A percentile compares a stretch with the other conserved stretches of the same genome.
These are phyloP conservation scores for Tylopilus rubrobrunneus DNA, from an alignment of 768 basidiomycete species.

Conservation along the genomic window DNA sequence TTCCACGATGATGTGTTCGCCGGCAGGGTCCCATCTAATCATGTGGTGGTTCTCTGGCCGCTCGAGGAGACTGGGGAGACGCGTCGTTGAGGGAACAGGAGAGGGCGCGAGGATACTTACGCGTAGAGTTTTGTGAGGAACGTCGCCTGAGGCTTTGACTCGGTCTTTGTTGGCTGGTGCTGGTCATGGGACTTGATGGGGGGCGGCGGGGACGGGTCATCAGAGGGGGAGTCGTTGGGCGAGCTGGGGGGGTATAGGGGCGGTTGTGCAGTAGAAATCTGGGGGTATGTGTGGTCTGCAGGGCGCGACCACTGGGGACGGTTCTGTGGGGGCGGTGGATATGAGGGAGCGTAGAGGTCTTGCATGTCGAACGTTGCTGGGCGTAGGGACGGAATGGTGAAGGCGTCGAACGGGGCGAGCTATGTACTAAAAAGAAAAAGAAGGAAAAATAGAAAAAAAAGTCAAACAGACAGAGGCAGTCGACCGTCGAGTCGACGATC, in stretches of 20 bases:
- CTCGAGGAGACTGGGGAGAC: conserved; percentile 66
- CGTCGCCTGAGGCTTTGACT: conserved; percentile 86
- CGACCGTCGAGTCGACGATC: conserved; percentile 30
- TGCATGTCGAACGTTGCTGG: conserved; percentile 42
- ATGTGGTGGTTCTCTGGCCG: conserved; percentile 93
- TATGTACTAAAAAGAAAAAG: conserved; percentile 33
- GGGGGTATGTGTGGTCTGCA: conserved; percentile 32
- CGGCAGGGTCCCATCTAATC: conserved; percentile 94
- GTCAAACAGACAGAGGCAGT: conserved; percentile 29
- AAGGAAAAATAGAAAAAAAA: conserved; percentile 22
- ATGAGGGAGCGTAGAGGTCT: conserved; percentile 45
- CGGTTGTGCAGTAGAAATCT: conserved; percentile 31
- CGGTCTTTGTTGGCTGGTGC: conserved; percentile 58
- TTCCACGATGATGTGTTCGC: conserved; percentile 94
- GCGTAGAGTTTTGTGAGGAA: conserved; percentile 96
- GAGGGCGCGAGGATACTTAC: conserved; percentile 46
- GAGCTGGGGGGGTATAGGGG: conserved; percentile 34
- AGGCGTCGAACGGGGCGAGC: conserved; percentile 28
- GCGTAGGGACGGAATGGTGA: conserved; percentile 38
- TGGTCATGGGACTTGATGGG: conserved; percentile 36
- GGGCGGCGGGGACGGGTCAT: conserved; percentile 44
- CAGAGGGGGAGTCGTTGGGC: conserved; percentile 40
- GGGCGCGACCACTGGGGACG: conserved; percentile 39
- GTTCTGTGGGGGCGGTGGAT: conserved; percentile 32
- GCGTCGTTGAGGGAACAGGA: conserved; percentile 14